These are phyloP conservation scores for Cladosporium sp. DNA, from an alignment of 2,329 filamentous ascomycete species.

Conservation along the genomic window DNA sequence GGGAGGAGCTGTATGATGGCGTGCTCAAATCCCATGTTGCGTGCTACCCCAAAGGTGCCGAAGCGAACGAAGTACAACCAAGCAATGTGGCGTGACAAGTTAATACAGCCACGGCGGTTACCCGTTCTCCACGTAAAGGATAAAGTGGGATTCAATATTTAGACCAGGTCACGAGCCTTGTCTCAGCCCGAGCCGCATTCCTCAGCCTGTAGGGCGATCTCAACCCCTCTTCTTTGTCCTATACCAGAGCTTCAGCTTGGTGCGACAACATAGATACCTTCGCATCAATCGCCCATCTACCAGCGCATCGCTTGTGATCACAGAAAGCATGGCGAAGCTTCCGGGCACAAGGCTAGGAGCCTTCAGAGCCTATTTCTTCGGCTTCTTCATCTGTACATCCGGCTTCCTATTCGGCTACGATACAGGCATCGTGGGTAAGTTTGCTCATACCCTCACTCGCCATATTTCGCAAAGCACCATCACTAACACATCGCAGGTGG, in stretches of 20 bases:
- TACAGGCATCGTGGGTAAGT: conserved; percentile 35
- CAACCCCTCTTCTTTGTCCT: not conserved
- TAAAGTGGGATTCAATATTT: not conserved
- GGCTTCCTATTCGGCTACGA: conserved; percentile 38
- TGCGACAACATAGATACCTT: too few relatives aligned
- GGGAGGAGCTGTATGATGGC: conserved; percentile 1
- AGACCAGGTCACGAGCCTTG: not conserved
- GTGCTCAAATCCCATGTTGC: not conserved
- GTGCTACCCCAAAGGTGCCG: not conserved
- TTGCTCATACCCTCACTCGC: not conserved
- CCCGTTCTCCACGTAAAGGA: not conserved
- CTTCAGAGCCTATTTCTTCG: conserved; percentile 23
- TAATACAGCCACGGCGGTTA: not conserved
- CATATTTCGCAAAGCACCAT: conserved; percentile 26
- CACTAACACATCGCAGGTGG: conserved; percentile 39
- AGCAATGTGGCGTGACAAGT: not conserved
- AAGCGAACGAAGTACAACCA: not conserved
- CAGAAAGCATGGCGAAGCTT: conserved; percentile 17
- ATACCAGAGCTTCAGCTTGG: not conserved
- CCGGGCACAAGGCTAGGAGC: conserved; percentile 20
- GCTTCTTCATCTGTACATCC: conserved; percentile 23
- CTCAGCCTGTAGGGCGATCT: not conserved
- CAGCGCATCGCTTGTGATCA: too few relatives aligned
- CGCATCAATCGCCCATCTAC: not conserved
- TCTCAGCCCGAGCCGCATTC: conserved; percentile 7